A percentile compares a stretch with the other conserved stretches of the same genome.
Evolutionary conservation across 352 stramenopile species (phyloP).

Genomic region (Phytophthora citrophthora): DNA sequence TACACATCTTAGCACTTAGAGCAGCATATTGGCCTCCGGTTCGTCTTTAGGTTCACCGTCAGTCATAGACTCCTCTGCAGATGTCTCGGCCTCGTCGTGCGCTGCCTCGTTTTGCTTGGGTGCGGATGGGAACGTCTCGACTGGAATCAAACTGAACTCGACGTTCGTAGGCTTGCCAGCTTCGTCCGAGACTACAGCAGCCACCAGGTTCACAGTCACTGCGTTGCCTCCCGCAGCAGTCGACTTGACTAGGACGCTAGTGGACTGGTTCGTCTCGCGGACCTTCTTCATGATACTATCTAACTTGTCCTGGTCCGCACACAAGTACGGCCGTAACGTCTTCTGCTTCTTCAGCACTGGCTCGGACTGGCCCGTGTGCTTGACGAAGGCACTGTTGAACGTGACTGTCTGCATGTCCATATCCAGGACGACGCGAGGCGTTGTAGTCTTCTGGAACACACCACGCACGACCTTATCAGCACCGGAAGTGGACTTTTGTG

Average conservation of each 20-base stretch:
- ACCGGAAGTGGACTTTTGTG: slow-evolving; percentile 39
- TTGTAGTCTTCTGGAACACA: slow-evolving; percentile 70
- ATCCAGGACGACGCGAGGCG: slow-evolving; percentile 61
- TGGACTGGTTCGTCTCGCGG: slow-evolving; percentile 51
- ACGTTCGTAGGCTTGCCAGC: slow-evolving; percentile 56
- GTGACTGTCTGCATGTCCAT: slow-evolving; percentile 62
- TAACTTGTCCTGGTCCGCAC: slow-evolving; percentile 49
- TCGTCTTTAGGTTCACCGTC: slow-evolving; percentile 33
- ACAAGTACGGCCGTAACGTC: slow-evolving; percentile 54
- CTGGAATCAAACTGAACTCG: slow-evolving; percentile 69
- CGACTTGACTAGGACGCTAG: slow-evolving; percentile 45
- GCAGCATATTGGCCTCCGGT: slow-evolving; percentile 21
- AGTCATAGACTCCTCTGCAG: slow-evolving; percentile 37
- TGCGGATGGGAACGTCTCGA: slow-evolving; percentile 17
- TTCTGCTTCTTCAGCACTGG: slow-evolving; percentile 68
- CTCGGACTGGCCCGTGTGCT: slow-evolving; percentile 53
- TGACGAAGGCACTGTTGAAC: slow-evolving; percentile 68
- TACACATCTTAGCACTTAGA: slow-evolving; percentile 27
- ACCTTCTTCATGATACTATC: slow-evolving; percentile 55
- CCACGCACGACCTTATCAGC: slow-evolving; percentile 43
- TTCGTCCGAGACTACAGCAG: slow-evolving; percentile 58
- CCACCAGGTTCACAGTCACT: slow-evolving; percentile 50
- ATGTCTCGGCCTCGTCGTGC: slow-evolving; percentile 41
- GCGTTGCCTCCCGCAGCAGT: slow-evolving; percentile 26
- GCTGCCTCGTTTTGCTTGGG: background rate